Percentiles rank a stretch among this genome's conserved stretches.
These are phyloP conservation scores for Dispira parvispora DNA, from an alignment of 192 early-diverging fungal species.

Conservation along the genomic window DNA sequence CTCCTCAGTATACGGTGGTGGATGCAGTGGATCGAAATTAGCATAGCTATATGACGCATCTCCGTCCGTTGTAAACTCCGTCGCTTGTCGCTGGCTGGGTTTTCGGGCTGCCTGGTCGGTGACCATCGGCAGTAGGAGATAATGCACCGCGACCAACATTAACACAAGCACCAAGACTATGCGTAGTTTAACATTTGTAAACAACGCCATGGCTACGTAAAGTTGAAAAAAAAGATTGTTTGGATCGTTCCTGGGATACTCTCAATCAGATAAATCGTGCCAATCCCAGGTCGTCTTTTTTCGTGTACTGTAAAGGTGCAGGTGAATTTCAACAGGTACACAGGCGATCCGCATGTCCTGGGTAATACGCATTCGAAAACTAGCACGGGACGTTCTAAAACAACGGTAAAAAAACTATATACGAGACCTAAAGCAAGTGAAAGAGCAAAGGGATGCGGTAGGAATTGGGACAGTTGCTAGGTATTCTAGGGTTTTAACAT, in stretches of 20 bases:
- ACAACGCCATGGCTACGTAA: background rate
- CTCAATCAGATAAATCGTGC: background rate
- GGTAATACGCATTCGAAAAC: background rate
- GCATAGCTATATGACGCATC: background rate
- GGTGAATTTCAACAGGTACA: background rate
- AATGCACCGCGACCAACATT: conserved; percentile 9
- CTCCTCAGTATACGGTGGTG: conserved; percentile 7
- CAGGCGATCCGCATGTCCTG: background rate
- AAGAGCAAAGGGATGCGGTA: too few relatives aligned
- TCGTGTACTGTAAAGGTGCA: background rate
- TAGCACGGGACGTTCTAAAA: background rate
- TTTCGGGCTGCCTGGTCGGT: background rate
- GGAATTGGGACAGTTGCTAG: too few relatives aligned
- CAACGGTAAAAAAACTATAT: too few relatives aligned
- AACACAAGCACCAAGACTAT: conserved; percentile 4
- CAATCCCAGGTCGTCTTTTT: background rate
- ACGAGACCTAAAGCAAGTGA: too few relatives aligned
- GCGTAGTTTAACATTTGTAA: background rate
- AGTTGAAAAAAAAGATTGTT: background rate
- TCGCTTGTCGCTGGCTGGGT: background rate
- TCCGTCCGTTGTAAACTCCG: background rate
- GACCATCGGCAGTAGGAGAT: background rate
- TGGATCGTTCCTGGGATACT: background rate
- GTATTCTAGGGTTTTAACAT: too few relatives aligned
- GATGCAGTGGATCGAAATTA: conserved; percentile 1